Evolutionary conservation across 202 grass and related monocot species (phyloP), one percentile per base, ranked within the genome.

Genomic region (Panicum hallii): DNA sequence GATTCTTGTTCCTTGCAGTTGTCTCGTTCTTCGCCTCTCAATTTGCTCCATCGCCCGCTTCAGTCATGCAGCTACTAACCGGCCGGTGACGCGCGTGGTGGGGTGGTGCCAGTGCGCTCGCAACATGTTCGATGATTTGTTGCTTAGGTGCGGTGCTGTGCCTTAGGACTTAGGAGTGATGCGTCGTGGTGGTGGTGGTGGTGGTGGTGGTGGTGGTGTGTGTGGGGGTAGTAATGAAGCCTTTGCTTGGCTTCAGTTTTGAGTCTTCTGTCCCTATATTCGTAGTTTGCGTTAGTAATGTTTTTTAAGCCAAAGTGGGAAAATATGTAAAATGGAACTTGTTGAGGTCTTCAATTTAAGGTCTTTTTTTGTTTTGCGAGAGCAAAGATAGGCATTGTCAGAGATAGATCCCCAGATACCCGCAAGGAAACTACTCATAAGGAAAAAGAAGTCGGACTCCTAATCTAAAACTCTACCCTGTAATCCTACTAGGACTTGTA

Each of bases 111-210:
- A 7, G 11, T 6, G 63, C 14, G 50, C 42, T 22, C 64, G 62
- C 42, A 60, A 70, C 64, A 0, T 62, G 83, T 70, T 85, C 28
- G 83, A 78, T 45, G 26, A 41, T 48, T 85, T 78, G 74, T 60
- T 49, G 76, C 4, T 4, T 16, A 14, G 41, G 38, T 6, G 38
- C 15, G 15, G 4, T 58, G 49, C 20, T 5, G 20, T 32, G 9
- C 30, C 30, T 79, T 61, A 28, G n/a, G 57, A 26, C 26, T 26
- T 26, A 26, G 26, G 26, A 26, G 26, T 26, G 26, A 26, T 26
- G 26, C 26, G 26, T n/a, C n/a, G n/a, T n/a, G n/a, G n/a, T n/a
- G 26, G 26, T 0, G 26, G 26, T 0, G 26, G 26, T 0, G 26
- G 26, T 0, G 26, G 26, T 0, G 26, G 26, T 0, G 26, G 26